phyloP scores from a whole-genome alignment of 2,329 filamentous ascomycete genomes.

The Fusarium tanahbumbuense region DNA sequence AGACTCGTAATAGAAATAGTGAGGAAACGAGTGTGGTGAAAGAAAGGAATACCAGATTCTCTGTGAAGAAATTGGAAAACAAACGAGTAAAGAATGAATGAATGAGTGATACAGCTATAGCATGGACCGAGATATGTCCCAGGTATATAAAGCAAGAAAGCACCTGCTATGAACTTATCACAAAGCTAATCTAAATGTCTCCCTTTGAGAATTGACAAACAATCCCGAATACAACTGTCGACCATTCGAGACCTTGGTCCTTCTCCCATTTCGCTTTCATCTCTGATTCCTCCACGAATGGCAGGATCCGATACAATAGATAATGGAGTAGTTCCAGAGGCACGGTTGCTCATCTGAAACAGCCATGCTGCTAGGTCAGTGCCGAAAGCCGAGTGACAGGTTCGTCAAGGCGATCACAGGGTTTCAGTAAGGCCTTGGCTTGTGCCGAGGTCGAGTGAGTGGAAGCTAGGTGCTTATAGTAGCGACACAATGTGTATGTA shows the following conservation, averaged over 20 bases:
- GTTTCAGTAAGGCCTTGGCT: background rate
- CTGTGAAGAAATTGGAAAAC: background rate
- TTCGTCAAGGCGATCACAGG: background rate
- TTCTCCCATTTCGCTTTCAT: background rate
- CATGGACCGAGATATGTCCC: background rate
- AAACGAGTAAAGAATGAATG: background rate
- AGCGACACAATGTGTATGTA: background rate
- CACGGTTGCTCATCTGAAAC: background rate
- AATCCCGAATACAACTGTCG: background rate
- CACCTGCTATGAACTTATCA: fast-evolving
- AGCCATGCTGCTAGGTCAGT: background rate
- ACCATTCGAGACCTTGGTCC: background rate
- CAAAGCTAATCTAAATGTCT: background rate
- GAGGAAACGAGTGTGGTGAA: background rate
- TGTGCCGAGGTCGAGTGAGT: background rate
- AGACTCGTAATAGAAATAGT: background rate
- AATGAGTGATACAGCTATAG: background rate
- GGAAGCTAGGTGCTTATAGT: background rate
- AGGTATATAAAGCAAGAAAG: background rate
- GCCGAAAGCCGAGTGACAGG: background rate
- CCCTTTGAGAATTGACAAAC: background rate
- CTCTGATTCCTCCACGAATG: background rate
- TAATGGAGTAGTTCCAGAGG: background rate
- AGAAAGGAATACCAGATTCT: background rate
- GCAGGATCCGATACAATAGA: fast-evolving